Evolutionary conservation across 352 stramenopile genomes (phyloP), one percentile per base, ranked within the genome.

Genomic region (Thraustochytrium striatum): DNA sequence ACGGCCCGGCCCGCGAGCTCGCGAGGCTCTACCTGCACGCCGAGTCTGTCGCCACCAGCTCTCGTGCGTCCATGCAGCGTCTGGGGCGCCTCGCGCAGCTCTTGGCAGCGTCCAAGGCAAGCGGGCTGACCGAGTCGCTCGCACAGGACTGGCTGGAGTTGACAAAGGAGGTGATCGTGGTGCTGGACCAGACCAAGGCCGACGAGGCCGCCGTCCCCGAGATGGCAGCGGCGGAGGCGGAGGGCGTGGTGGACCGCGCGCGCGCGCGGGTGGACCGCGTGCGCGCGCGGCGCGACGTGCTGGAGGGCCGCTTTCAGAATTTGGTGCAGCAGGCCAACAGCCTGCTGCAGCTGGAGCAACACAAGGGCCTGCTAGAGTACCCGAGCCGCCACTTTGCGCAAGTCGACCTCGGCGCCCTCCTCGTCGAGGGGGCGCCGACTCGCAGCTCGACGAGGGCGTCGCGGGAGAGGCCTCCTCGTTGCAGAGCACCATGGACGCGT

Each of bases 261-360:
- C 65, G 65, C 30, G 28, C 43, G 35, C n/a, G 50, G 3, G 25
- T 38, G 32, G 11, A 43, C 11, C 28, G 13, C 19, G 32, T 41
- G 21, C 65, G 68, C 33, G n/a, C 21, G 25, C 65, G 65, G 9
- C 44, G 68, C 9, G 39, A 30, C 50, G 13, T 32, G 65, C n/a
- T 75, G 5, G 65, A 75, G 47, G 65, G 68, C 41, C 44, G 65
- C 2, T 75, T 75, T 25, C 65, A 75, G 25, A 43, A 75, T 5
- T 25, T 75, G 0, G 50, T 75, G 1, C 44, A 75, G 30, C 65
- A 75, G 41, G 65, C 65, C 13, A 70, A 75, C 25, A 30, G 52
- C 19, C 65, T 75, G 0, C 41, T 75, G n/a, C 52, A 75, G 16
- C 25, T 75, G 30, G 30, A 75, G 47, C 65, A 75, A 2, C 65